Evolutionary conservation across 805 yeast genomes (phyloP), one percentile per base, ranked within the genome.

Genomic region (Vanderwaltozyma yarrowii): DNA sequence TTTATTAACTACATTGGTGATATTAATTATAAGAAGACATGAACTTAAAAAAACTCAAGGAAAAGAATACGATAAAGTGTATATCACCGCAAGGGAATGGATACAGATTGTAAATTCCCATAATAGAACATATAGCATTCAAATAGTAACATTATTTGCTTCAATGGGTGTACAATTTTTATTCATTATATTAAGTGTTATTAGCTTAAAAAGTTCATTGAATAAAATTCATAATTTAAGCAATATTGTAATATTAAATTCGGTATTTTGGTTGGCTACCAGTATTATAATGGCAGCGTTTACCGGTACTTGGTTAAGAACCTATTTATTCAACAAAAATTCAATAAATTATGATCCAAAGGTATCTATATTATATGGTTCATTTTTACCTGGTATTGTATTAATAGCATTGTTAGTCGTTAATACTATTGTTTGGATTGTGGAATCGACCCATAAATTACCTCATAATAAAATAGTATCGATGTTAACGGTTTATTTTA

Each of bases 281-380:
- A 84, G 89, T 17, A 94, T 92, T 0, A 70, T 78, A 25, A 69
- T 80, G 38, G 78, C 94, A 1, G 86, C 95, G 0, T 83, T 73
- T 54, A 62, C 76, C 5, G 85, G 92, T 31, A 70, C 82, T 13
- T 69, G 76, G 42, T 64, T 80, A 41, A 37, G 15, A 39, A 36
- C 26, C 32, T 36, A 25, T 14, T 28, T 19, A 26, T 31, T 9
- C 15, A 32, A 23, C 40, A 40, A 33, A 28, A 37, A 19, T 36
- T 36, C 1, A 21, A 21, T 17, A 7, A 35, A 25, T 24, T 36
- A 37, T 25, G 33, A 31, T 18, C 44, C 50, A 31, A 15, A 38
- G 7, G 51, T 54, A 32, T 61, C 79, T 4, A 51, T 71, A 10
- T 38, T 69, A 17, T 70, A 73, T 41, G 78, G 78, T 15, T 70